Base-by-base conservation (phyloP, 2,329 filamentous ascomycete genomes). In the Karstenula rhodostoma region DNA sequence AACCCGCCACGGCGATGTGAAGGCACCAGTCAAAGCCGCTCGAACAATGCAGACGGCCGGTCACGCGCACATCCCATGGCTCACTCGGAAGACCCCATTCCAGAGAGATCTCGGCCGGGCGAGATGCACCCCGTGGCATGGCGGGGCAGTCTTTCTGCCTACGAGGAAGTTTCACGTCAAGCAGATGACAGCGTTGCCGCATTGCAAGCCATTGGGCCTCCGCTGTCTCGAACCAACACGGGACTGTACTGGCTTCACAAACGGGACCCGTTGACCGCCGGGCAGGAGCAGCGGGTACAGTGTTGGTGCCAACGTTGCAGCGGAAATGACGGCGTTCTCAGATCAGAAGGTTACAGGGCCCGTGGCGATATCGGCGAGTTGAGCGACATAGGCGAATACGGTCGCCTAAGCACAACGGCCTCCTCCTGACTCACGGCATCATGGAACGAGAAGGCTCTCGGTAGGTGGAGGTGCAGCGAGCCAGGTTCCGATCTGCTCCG, bases 371-470 rank as follows among this genome's bases (percentile, higher is more conserved):
- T 77, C 75, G 75, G 75, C 73, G 67, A 55, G 58, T 56, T 64
- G 60, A 54, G n/a, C 19, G 22, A 37, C 50, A 32, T 32, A 47
- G 32, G 56, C 57, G 58, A 57, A n/a, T 52, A 60, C 50, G 59
- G 59, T 54, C 51, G 63, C 46, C 61, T 58, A 66, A 65, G 59
- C 58, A 56, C 60, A 60, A 67, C 58, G 63, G 60, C 65, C 67
- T 72, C 69, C 69, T 74, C 73, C 72, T 77, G 75, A 78, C 75
- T 73, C 72, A 74, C 73, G 63, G 66, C 71, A 72, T 71, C 49
- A 53, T 61, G 53, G 64, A 63, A 59, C 64, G 61, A 69, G 66
- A 35, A 49, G 35, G n/a, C 23, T 50, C 46, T 66, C 62, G 63
- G 57, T 60, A 54, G 56, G 47, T 35, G 33, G 19, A 42, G 62